phyloP scores from a whole-genome alignment of 257 asterid species.

The Solanum dulcamara region DNA sequence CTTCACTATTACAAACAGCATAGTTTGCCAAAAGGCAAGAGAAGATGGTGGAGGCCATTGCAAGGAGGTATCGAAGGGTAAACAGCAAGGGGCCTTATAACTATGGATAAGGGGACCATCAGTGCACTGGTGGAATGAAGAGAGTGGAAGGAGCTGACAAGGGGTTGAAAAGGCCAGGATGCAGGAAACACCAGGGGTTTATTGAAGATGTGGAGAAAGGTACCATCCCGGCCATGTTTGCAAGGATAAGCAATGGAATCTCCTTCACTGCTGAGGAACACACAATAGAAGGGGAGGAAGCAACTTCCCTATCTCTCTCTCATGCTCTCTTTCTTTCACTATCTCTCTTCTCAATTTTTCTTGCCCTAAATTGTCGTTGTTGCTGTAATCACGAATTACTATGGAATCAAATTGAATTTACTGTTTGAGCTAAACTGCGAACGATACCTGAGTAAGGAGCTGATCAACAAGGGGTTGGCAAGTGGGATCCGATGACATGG shows the following conservation, averaged over 20 bases:
- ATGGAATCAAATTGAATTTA: neutral
- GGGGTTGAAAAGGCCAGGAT: neutral
- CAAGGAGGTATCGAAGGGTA: neutral
- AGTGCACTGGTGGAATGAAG: neutral
- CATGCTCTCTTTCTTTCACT: neutral
- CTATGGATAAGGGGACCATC: neutral
- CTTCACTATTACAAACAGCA: neutral
- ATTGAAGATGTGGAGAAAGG: neutral
- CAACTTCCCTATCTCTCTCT: neutral
- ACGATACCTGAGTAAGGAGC: conserved; percentile 50
- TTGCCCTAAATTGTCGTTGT: neutral
- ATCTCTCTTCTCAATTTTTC: neutral
- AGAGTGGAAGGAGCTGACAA: neutral
- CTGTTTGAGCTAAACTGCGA: neutral
- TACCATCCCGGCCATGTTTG: neutral
- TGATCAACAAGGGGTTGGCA: conserved; percentile 35
- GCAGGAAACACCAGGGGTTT: neutral
- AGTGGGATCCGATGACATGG: neutral
- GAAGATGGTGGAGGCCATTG: neutral
- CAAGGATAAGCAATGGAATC: neutral
- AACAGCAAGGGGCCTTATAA: neutral
- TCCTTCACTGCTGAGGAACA: neutral
- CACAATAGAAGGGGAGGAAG: neutral
- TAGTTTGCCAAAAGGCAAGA: neutral
- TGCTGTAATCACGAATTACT: neutral